Evolutionary conservation across 179 eudicot genomes (phyloP).

Genomic region (Heliamphora pulchella): DNA sequence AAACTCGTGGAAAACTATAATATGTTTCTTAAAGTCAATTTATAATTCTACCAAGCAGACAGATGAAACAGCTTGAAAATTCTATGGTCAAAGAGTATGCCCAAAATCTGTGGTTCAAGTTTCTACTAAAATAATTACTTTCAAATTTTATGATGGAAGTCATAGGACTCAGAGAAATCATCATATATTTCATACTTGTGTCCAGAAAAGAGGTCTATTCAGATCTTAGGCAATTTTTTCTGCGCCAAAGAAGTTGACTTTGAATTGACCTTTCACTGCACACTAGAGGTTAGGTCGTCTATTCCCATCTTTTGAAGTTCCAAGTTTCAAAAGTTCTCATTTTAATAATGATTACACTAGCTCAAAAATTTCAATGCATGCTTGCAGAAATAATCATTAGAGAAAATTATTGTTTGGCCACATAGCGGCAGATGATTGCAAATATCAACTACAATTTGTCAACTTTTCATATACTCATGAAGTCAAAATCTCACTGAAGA

Average conservation of each 20-base stretch:
- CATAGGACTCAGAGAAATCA: background rate
- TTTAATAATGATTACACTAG: background rate
- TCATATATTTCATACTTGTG: background rate
- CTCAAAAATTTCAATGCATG: background rate
- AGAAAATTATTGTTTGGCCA: background rate
- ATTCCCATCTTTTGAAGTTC: background rate
- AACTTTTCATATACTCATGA: background rate
- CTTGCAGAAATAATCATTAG: background rate
- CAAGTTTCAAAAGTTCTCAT: too few relatives aligned
- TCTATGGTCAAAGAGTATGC: background rate
- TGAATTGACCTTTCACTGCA: background rate
- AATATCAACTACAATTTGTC: background rate
- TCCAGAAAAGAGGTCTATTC: background rate
- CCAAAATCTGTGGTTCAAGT: background rate
- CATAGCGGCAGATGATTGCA: background rate
- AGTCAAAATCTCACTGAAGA: background rate
- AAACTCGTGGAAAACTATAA: background rate
- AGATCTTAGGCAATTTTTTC: background rate
- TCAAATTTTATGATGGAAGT: background rate
- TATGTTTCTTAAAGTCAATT: background rate
- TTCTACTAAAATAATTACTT: slow-evolving; percentile 4
- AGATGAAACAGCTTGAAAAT: background rate
- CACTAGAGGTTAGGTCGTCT: background rate
- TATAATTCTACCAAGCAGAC: slow-evolving; percentile 6
- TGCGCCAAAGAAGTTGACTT: background rate